Percentiles rank a stretch among this genome's conserved stretches.
Evolutionary conservation across 2,329 filamentous ascomycete genomes (phyloP).

Genomic region (Samsoniella hepiali): DNA sequence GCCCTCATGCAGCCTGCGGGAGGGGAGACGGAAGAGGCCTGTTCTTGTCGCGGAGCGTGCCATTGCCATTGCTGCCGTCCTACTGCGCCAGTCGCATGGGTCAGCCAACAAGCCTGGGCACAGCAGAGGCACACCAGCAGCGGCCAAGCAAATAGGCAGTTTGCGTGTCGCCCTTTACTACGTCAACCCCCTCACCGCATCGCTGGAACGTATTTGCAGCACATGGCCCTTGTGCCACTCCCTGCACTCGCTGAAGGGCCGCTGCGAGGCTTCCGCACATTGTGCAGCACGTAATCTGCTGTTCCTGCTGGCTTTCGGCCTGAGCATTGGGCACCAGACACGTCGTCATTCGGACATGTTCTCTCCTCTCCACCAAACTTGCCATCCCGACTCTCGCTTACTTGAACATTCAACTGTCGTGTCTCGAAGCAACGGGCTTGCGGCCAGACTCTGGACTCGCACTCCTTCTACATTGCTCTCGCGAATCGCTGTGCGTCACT

Average conservation of each 20-base stretch:
- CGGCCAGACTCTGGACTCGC: not conserved
- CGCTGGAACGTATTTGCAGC: slow-evolving; percentile 5
- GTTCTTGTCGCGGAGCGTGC: slow-evolving; percentile 7
- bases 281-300: slow-evolving; percentile 3
- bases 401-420: not conserved
- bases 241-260: not conserved
- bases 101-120: slow-evolving; percentile 12
- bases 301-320: slow-evolving; percentile 2
- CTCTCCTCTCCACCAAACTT: slow-evolving; percentile 12
- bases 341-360: slow-evolving; percentile 9
- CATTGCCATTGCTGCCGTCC: not conserved
- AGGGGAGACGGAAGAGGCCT: slow-evolving; percentile 12
- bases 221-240: slow-evolving; percentile 2
- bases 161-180: slow-evolving; percentile 3
- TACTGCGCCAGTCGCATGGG: not conserved
- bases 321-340: slow-evolving; percentile 13
- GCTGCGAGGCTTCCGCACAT: slow-evolving; percentile 2
- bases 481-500: not conserved
- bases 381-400: not conserved
- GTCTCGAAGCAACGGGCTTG: not conserved
- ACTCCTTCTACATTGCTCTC: not conserved
- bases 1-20: slow-evolving; percentile 13
- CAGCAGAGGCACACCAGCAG: not conserved
- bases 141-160: slow-evolving; percentile 11
- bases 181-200: not conserved